Base-by-base conservation (phyloP, 2,329 filamentous ascomycete genomes). In the Diaporthe sp. region DNA sequence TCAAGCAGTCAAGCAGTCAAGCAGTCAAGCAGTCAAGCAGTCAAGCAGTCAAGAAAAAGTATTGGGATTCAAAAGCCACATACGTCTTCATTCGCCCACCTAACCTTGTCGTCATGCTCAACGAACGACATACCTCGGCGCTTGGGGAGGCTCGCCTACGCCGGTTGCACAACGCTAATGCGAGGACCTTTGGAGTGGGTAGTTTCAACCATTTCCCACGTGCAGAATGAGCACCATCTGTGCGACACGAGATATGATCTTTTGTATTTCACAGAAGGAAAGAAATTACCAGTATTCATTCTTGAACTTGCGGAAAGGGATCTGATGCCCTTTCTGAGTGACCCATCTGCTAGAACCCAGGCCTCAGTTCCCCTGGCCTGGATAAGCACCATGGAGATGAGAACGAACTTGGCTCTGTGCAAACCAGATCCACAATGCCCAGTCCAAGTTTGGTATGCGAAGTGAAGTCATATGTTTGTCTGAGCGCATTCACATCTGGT, bases 101-200 rank as follows among this genome's bases (percentile, higher is more conserved):
- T 32, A 32, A 17, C 25, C 39, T 30, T 4, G 59, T 22, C 39
- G 32, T 9, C 58, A 63, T 27, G 58, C 25, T 15, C 6, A 15
- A n/a, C 22, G 58, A 44, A 44, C 42, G 15, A 12, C 15, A 44
- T 30, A 30, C 25, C 15, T 19, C 8, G 58, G 58, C 37, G 37
- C 37, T 63, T 63, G 13, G 58, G 1, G 25, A 42, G 13, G 12
- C 25, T 61, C 15, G 58, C n/a, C 15, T 37, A 44, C 17, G 58
- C 58, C 37, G 58, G 39, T 63, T 63, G 25, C 59, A 63, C 59
- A 63, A 32, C 39, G 25, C 59, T 63, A 63, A 32, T 32, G 59
- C 59, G 27, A 17, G 39, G 59, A n/a, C 25, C 39, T 63, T 47
- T 63, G 59, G 37, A 42, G 58, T 44, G 27, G 15, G 2, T n/a